Evolutionary conservation across 2,329 filamentous ascomycete genomes (phyloP).

Genomic region (Nigrospora sphaerica): DNA sequence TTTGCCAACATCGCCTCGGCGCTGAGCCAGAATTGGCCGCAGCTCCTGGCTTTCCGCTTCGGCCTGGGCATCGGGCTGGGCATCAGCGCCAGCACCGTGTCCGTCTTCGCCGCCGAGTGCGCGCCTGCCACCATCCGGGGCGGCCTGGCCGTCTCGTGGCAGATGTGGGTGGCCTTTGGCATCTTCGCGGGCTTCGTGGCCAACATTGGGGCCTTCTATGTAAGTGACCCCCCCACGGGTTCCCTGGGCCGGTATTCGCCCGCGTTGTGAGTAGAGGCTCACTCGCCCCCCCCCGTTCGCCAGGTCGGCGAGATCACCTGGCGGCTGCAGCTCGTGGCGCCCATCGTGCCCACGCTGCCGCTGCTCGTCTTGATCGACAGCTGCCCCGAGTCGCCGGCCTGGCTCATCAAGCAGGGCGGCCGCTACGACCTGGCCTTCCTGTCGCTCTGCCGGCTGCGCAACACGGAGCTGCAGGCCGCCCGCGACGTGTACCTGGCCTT

Average conservation of each 20-base stretch:
- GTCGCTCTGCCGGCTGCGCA: slow-evolving; percentile 50
- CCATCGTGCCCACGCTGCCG: slow-evolving; percentile 58
- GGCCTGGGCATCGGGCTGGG: slow-evolving; percentile 58
- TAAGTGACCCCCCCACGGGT: neutral
- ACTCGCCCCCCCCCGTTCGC: too few relatives aligned
- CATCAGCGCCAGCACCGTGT: slow-evolving; percentile 38
- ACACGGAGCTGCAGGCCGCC: slow-evolving; percentile 51
- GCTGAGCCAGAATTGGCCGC: slow-evolving; percentile 49
- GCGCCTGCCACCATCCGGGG: slow-evolving; percentile 45
- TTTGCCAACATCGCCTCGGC: slow-evolving; percentile 55
- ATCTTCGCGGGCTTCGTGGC: slow-evolving; percentile 62
- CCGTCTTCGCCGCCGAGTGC: slow-evolving; percentile 47
- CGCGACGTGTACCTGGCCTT: slow-evolving; percentile 54
- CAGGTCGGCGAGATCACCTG: slow-evolving; percentile 46
- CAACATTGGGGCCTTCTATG: slow-evolving; percentile 56
- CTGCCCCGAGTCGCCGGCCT: slow-evolving; percentile 55
- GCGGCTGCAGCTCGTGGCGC: slow-evolving; percentile 57
- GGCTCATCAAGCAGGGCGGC: slow-evolving; percentile 54
- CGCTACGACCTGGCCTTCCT: slow-evolving; percentile 45
- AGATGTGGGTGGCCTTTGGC: slow-evolving; percentile 50
- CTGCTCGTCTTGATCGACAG: slow-evolving; percentile 50
- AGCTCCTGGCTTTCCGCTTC: slow-evolving; percentile 48
- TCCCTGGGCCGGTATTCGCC: neutral
- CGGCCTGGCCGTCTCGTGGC: slow-evolving; percentile 47
- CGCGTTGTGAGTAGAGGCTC: too few relatives aligned